A percentile compares a stretch with the other conserved stretches of the same genome.
Conservation (phyloP, 768 basidiomycete species). For the Dacryopinax spathularia region DNA sequence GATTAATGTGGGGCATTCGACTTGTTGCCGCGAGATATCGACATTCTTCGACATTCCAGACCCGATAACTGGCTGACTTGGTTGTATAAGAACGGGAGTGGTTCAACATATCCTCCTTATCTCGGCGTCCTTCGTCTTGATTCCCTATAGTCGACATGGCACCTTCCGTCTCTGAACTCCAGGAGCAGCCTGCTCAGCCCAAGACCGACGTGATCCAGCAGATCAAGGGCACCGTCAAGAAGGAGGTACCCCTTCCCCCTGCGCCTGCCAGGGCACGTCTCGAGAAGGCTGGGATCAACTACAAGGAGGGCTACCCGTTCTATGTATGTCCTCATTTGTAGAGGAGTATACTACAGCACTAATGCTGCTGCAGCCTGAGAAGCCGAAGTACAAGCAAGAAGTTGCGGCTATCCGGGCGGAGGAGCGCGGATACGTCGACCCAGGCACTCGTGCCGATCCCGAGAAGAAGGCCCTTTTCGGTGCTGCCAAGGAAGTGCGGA, state of each 20-base stretch:
- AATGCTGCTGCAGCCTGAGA: not conserved
- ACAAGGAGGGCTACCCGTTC: conserved; percentile 2
- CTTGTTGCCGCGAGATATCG: not conserved
- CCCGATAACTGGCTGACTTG: not conserved
- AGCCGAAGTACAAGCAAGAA: conserved; percentile 6
- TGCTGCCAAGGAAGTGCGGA: conserved; percentile 19
- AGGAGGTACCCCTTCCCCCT: conserved; percentile 1
- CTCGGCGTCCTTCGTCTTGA: not conserved
- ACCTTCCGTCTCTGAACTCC: conserved; percentile 3
- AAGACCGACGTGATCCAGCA: not conserved
- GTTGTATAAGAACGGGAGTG: too few relatives aligned
- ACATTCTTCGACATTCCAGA: not conserved
- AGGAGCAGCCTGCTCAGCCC: not conserved
- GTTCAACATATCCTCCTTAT: too few relatives aligned
- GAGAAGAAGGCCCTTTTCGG: conserved; percentile 21
- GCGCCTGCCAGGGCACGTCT: not conserved
- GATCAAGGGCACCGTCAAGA: not conserved
- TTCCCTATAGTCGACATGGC: not conserved
- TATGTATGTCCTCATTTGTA: not conserved
- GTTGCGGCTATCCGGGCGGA: conserved; percentile 4
- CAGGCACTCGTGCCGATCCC: conserved; percentile 18
- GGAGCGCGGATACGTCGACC: conserved; percentile 13
- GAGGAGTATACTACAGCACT: not conserved
- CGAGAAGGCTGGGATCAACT: conserved; percentile 1
- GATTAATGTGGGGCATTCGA: not conserved